phyloP scores from a whole-genome alignment of 371 early-diverging fungal species.

The Basidiobolus heterosporus region DNA sequence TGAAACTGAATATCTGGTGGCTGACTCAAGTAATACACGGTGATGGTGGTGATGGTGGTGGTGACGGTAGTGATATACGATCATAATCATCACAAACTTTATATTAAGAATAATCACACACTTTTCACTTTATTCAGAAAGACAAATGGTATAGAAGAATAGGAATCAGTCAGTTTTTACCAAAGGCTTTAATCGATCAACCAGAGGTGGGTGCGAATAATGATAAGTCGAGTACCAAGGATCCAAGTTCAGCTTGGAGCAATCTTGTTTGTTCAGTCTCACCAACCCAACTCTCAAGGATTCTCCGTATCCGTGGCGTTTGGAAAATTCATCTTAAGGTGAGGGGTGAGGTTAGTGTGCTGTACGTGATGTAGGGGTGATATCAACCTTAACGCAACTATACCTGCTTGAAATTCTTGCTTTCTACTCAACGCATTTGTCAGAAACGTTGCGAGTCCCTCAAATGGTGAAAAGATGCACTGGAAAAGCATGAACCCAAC shows the following conservation, averaged over 20 bases:
- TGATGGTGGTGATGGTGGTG: too few relatives aligned
- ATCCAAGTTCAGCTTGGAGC: conserved; percentile 78
- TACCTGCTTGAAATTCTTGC: conserved; percentile 83
- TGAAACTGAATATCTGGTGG: too few relatives aligned
- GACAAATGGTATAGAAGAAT: too few relatives aligned
- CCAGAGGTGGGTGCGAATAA: conserved; percentile 84
- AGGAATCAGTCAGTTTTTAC: conserved; percentile 16
- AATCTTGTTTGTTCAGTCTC: conserved; percentile 82
- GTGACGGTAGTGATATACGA: too few relatives aligned
- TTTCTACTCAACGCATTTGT: conserved; percentile 68
- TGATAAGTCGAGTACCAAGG: conserved; percentile 79
- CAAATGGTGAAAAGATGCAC: conserved; percentile 61
- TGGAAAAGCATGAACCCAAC: conserved; percentile 82
- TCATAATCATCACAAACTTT: too few relatives aligned
- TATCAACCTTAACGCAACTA: too few relatives aligned
- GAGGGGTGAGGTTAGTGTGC: too few relatives aligned
- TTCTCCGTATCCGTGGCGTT: conserved; percentile 65
- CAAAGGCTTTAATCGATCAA: conserved; percentile 73
- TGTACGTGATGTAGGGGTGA: too few relatives aligned
- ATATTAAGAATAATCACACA: too few relatives aligned
- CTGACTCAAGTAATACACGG: too few relatives aligned
- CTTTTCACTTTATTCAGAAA: too few relatives aligned
- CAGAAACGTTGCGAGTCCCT: conserved; percentile 52
- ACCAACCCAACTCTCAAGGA: conserved; percentile 66
- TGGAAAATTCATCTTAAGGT: conserved; percentile 66